A percentile compares a stretch with the other conserved stretches of the same genome.
phyloP scores from a whole-genome alignment of 164 flowering plant species.

The Nymphaea colorata region DNA sequence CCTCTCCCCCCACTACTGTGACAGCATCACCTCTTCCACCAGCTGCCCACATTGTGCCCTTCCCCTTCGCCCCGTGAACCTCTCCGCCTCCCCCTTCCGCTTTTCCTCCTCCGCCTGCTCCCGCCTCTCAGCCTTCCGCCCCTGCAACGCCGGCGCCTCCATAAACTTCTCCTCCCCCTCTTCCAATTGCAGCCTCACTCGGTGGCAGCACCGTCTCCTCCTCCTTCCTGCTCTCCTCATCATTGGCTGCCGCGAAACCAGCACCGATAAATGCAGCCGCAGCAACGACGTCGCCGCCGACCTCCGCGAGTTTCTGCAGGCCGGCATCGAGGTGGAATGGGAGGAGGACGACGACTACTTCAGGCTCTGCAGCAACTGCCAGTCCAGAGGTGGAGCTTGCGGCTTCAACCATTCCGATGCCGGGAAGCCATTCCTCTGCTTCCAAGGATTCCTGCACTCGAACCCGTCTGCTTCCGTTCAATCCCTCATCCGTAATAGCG shows the following conservation, averaged over 20 bases:
- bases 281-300: neutral
- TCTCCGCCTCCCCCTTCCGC: constrained; percentile 48
- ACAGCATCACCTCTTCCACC: constrained; percentile 3
- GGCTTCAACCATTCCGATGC: constrained; percentile 64
- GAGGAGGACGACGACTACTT: constrained; percentile 39
- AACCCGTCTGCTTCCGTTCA: constrained; percentile 12
- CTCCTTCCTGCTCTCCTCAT: constrained; percentile 30
- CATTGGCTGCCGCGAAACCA: constrained; percentile 15
- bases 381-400: constrained; percentile 33
- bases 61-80: constrained; percentile 26
- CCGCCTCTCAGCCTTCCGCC: constrained; percentile 27
- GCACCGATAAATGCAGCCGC: neutral
- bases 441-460: constrained; percentile 2
- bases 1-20: neutral
- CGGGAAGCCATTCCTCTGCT: constrained; percentile 44
- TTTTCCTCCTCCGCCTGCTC: constrained; percentile 51
- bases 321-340: constrained; percentile 49
- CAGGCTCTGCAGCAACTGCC: constrained; percentile 32
- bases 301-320: constrained; percentile 8
- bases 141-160: neutral
- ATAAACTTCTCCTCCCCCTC: constrained; percentile 1
- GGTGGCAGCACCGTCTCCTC: constrained; percentile 39
- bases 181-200: constrained; percentile 41
- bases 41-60: constrained; percentile 10
- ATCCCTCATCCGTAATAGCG: constrained; percentile 18